phyloP scores from a whole-genome alignment of 306 rosid species.

The Parietaria judaica region DNA sequence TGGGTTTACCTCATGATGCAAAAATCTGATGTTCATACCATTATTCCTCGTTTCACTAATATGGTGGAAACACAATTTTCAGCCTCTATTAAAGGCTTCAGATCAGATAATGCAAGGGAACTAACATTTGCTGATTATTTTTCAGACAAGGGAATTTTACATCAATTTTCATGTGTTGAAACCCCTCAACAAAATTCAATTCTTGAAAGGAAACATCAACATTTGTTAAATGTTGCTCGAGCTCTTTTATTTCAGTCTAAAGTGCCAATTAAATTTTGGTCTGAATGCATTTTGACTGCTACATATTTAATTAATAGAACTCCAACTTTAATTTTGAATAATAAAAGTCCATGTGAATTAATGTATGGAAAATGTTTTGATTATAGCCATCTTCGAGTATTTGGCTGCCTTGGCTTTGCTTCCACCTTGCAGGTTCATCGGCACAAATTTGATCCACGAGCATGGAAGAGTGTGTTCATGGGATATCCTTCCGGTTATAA shows the following conservation, averaged over 20 bases:
- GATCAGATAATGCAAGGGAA: background rate
- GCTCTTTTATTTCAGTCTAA: background rate
- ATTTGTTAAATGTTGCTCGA: too few relatives aligned
- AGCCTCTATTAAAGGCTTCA: background rate
- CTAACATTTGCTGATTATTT: background rate
- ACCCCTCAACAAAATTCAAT: too few relatives aligned
- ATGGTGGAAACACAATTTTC: background rate
- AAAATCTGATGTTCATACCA: background rate
- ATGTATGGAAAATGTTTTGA: background rate
- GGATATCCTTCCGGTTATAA: background rate
- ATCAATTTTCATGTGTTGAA: background rate
- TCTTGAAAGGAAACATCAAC: too few relatives aligned
- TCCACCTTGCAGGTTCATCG: background rate
- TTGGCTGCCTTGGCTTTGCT: background rate
- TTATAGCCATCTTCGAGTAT: background rate
- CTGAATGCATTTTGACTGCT: background rate
- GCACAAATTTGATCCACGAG: background rate
- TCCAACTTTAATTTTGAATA: too few relatives aligned
- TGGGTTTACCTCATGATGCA: background rate
- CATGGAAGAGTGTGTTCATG: background rate
- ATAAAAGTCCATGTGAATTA: background rate
- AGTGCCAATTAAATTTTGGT: background rate
- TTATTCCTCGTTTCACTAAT: background rate
- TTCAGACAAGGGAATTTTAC: background rate
- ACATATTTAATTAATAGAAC: background rate